These are phyloP conservation scores for Eremochloa ophiuroides DNA, from an alignment of 176 grass and related monocot genomes.

Conservation along the genomic window DNA sequence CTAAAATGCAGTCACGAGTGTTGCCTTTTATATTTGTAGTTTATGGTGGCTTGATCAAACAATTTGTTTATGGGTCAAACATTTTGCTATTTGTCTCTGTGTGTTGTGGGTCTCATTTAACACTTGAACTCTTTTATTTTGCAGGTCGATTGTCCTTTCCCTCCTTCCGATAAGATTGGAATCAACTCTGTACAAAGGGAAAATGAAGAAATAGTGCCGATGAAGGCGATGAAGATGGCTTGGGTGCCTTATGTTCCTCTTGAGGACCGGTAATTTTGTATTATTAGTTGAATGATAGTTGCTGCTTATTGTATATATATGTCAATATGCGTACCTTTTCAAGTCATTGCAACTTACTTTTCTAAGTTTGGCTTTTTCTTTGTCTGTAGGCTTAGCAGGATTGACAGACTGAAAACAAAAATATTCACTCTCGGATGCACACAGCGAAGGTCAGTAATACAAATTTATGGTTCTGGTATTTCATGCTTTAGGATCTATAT, in stretches of 20 bases:
- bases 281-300: conserved; percentile 8
- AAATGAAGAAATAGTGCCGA: conserved; percentile 82
- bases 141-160: conserved; percentile 74
- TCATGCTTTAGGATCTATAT: conserved; percentile 4
- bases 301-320: background rate
- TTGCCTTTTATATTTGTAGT: background rate
- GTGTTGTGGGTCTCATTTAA: background rate
- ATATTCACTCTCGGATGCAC: conserved; percentile 49
- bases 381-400: conserved; percentile 48
- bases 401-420: conserved; percentile 53
- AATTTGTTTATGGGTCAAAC: background rate
- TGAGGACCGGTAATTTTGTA: conserved; percentile 58
- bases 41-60: background rate
- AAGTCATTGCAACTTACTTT: background rate
- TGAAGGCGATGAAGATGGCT: conserved; percentile 96
- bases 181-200: conserved; percentile 95
- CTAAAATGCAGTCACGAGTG: background rate
- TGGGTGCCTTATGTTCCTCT: conserved; percentile 93
- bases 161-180: conserved; percentile 90
- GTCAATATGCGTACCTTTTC: background rate
- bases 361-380: conserved; percentile 17
- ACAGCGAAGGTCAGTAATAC: conserved; percentile 69
- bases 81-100: background rate
- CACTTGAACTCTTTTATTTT: background rate
- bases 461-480: background rate